A percentile compares a stretch with the other conserved stretches of the same genome.
Evolutionary conservation across 2,329 filamentous ascomycete species (phyloP).

Genomic region (Dactylonectria macrodidyma): DNA sequence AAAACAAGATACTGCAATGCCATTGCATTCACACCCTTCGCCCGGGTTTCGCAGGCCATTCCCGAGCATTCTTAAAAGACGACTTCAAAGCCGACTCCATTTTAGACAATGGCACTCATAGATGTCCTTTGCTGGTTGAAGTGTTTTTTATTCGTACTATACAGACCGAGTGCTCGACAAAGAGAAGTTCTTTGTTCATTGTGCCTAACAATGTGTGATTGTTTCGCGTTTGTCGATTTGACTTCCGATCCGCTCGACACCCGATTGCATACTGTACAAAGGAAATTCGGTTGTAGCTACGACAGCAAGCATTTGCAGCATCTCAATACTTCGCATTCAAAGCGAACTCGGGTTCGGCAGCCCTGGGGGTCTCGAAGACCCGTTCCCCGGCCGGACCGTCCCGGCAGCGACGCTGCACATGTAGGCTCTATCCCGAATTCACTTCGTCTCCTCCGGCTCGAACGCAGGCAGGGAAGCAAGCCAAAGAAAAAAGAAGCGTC

Average conservation of each 20-base stretch:
- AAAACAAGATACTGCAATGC: neutral
- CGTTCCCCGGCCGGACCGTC: conserved; percentile 19
- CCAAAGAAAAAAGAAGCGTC: neutral
- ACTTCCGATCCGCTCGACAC: too few relatives aligned
- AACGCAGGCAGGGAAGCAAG: neutral
- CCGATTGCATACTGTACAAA: too few relatives aligned
- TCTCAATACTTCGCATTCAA: too few relatives aligned
- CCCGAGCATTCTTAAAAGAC: neutral
- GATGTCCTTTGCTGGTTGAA: too few relatives aligned
- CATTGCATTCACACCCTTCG: neutral
- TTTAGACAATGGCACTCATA: too few relatives aligned
- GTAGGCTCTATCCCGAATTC: conserved; percentile 3
- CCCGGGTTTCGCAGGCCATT: neutral
- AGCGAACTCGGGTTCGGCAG: neutral
- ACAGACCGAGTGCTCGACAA: too few relatives aligned
- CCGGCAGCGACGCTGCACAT: conserved; percentile 6
- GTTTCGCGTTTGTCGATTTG: too few relatives aligned
- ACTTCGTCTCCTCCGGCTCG: conserved; percentile 23
- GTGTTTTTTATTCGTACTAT: too few relatives aligned
- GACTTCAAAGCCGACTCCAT: neutral
- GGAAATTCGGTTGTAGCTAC: too few relatives aligned
- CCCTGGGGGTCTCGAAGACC: conserved; percentile 1
- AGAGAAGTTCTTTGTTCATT: too few relatives aligned
- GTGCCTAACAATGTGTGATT: too few relatives aligned
- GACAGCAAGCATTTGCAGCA: too few relatives aligned